phyloP scores from a whole-genome alignment of 2,329 filamentous ascomycete genomes.

The Trichoderma oligosporum region DNA sequence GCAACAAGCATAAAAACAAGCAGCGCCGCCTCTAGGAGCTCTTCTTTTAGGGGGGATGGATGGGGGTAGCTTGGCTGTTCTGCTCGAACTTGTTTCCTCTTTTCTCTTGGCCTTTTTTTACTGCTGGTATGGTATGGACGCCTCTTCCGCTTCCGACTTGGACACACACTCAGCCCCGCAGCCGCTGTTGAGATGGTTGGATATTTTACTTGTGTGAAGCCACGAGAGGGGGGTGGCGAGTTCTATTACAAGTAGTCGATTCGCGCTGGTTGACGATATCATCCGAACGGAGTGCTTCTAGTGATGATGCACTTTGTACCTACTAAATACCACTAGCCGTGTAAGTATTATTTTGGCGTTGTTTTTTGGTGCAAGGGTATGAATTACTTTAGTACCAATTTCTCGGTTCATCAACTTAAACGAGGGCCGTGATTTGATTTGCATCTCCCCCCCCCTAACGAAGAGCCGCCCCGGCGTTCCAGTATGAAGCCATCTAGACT shows the following conservation, averaged over 20 bases:
- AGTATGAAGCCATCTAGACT: no score
- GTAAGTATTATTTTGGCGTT: no score
- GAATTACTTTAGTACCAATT: no score
- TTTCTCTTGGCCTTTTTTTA: neutral
- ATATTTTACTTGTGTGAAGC: neutral
- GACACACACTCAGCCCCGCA: neutral
- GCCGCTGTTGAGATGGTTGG: neutral
- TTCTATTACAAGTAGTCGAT: conserved; percentile 9
- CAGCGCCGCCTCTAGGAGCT: neutral
- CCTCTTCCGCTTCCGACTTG: neutral
- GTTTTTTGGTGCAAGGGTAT: neutral
- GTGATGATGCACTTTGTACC: no score
- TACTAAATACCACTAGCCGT: no score
- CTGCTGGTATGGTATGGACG: neutral
- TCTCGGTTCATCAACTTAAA: no score
- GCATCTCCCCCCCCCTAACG: no score
- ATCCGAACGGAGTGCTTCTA: neutral
- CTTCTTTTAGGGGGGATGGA: no score
- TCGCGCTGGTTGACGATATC: conserved; percentile 4
- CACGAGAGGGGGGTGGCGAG: no score
- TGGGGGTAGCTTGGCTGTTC: neutral
- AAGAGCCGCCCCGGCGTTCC: no score
- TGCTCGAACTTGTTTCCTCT: neutral
- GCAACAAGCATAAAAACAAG: conserved; percentile 18
- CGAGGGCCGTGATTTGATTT: no score